Evolutionary conservation across 2,329 filamentous ascomycete species (phyloP), one percentile per base, ranked within the genome.

Genomic region (Aspergillus unguis): DNA sequence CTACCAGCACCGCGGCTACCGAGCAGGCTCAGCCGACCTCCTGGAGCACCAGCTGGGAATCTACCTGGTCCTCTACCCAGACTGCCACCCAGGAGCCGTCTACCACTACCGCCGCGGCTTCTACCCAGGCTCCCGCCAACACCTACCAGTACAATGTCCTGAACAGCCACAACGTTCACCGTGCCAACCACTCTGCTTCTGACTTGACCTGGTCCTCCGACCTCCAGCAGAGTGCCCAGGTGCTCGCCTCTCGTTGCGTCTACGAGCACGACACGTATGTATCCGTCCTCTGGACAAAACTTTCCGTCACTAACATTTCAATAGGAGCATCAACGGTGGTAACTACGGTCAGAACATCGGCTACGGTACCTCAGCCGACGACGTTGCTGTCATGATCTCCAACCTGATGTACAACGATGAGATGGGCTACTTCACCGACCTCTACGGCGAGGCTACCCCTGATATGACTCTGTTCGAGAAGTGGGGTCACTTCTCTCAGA

Each of bases 321-420:
- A 49, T 53, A 71, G 67, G 62, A 84, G 80, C 62, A 69, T 75
- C 27, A 75, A 81, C 57, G 78, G 76, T 46, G 84, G 83, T 50
- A 78, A 80, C 41, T 95, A 94, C 67, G 94, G 94, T 58, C 94
- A 99, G 77, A 99, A 97, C 81, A 86, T 97, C 54, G 92, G 89
- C 66, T 85, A 86, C 55, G 78, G 85, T 60, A 79, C 82, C 55
- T 65, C 72, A 2, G 69, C 75, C n/a, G 73, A 71, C 55, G 80
- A 85, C 43, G 78, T 89, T 57, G 83, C 84, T 49, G 77, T 81
- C 58, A 84, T 87, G 61, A 85, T 92, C 67, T 89, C 85, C 65
- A 82, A 92, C 69, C 79, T 86, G 75, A 96, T 94, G 90, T 96
- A 96, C 82, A 90, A 94, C 70, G 82, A 82, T 64, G 90, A 96